Evolutionary conservation across 2,329 filamentous ascomycete species (phyloP).

Genomic region (Westerdykella ornata): DNA sequence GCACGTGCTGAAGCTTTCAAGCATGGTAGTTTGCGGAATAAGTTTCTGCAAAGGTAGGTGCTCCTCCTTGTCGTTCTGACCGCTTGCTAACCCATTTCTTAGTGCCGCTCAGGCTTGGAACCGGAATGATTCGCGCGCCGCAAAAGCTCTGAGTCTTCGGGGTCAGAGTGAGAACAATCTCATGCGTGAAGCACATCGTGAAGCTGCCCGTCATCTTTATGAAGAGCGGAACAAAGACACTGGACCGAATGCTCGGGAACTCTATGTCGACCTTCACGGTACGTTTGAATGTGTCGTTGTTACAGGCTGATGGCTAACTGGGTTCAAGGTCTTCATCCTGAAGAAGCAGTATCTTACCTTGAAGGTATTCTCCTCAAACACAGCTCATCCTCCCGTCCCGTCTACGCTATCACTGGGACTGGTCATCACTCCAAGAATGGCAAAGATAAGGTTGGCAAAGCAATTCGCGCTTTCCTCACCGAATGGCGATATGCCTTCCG

Average conservation of each 20-base stretch:
- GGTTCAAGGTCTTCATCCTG: constrained; percentile 70
- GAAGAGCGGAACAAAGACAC: constrained; percentile 79
- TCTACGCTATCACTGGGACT: constrained; percentile 95
- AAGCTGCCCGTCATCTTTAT: constrained; percentile 86
- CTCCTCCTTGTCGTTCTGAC: constrained; percentile 10
- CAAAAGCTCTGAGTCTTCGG: constrained; percentile 86
- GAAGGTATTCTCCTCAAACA: constrained; percentile 84
- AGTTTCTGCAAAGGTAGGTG: constrained; percentile 83
- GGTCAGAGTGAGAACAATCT: constrained; percentile 95
- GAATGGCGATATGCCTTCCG: constrained; percentile 95
- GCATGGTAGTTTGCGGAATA: constrained; percentile 91
- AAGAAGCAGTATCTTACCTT: constrained; percentile 92
- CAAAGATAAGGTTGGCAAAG: constrained; percentile 97
- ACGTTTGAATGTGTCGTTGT: constrained; percentile 7
- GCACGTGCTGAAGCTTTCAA: constrained; percentile 93
- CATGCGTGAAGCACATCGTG: constrained; percentile 94
- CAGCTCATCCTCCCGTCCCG: constrained; percentile 59
- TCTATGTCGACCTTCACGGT: constrained; percentile 90
- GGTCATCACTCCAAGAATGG: constrained; percentile 98
- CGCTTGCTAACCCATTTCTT: constrained; percentile 4
- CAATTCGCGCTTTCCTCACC: constrained; percentile 81
- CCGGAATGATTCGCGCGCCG: constrained; percentile 89
- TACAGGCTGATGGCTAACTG: constrained; percentile 6
- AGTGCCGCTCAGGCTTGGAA: constrained; percentile 98
- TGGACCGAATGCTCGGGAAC: constrained; percentile 54